Base-by-base conservation (phyloP, 768 basidiomycete species). In the Flagelloscypha sp. region DNA sequence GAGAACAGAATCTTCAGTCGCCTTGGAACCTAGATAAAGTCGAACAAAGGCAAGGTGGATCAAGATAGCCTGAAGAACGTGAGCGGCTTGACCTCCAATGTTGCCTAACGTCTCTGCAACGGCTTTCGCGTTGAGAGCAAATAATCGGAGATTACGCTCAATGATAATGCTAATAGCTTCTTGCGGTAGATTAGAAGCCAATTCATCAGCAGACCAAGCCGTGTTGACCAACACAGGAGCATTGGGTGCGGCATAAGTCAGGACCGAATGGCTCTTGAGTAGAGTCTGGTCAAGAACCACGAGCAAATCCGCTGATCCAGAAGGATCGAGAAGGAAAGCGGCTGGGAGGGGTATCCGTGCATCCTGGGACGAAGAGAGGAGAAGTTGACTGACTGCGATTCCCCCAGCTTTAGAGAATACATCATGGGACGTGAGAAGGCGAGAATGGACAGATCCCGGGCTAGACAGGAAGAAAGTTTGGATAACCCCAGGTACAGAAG, bases 1-100 rank as follows among this genome's bases (percentile, higher is more conserved):
- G 27, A 68, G 49, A 12, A 86, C 62, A 5, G 66, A 54, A 1
- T 56, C 53, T 50, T 80, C 70, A 16, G 61, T 69, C 6, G 78
- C 79, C n/a, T 62, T 59, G 33, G 65, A 58, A 19, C 83, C 85
- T 25, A 89, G 63, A 59, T 84, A 98, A 21, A 98, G 66, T 35
- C 87, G 70, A 50, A 97, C 58, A 66, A 97, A 87, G 1, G 84
- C 82, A 19, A 93, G 65, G 47, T 86, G 75, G 27, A 78, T 71
- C 23, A 86, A 50, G 42, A 85, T 56, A 43, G 62, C 66, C 47
- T 83, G 70, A 6, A 73, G 46, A 2, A 63, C 58, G 27, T 70
- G 65, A 37, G 58, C 59, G 7, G 52, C 42, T 4, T 57, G 40
- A 10, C 56, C 53, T n/a, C 55, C 49, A 7, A 53, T 49, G 13